Base-by-base conservation (phyloP, 371 early-diverging fungal genomes). In the Nematocida sp. region DNA sequence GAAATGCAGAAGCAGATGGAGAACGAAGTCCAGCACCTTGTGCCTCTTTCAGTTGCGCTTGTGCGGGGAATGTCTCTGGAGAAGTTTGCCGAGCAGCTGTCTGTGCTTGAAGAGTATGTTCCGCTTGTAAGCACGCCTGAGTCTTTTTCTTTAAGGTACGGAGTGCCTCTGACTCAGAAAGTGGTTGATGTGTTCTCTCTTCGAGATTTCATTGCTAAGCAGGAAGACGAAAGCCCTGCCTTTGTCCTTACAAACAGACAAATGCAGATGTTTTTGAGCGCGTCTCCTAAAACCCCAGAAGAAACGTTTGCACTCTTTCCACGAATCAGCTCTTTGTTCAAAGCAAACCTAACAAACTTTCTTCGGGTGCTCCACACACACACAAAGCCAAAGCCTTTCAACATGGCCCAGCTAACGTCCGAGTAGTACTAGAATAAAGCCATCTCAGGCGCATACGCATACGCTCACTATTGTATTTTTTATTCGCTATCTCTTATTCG, bases 241-340 rank as follows among this genome's bases (percentile, higher is more conserved):
- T 81, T 80, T 70, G 54, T 81, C 21, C 40, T 81, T 53, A 79
- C 78, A n/a, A 75, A 81, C 40, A 53, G 53, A 21, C 80, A 81
- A 60, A 31, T 83, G 1, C 13, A 53, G 19, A 46, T 36, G 17
- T 43, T 81, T 4, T 7, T 77, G 25, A 51, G 67, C 43, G 7
- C 46, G 5, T 60, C 34, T 40, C 81, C 81, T 25, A 54, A 5
- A 7, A 70, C 77, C 32, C 60, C 55, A 8, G 64, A 74, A 23
- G 70, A 79, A 23, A 36, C 78, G n/a, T 52, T 50, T 40, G 40
- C 41, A 13, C 34, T 57, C 0, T 38, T 81, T 1, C 36, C 31
- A 17, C 66, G 57, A 38, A 50, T 78, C 7, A 78, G 78, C n/a
- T 63, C 83, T 2, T 25, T 80, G 8, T 49, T 79, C 32, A 76